phyloP scores from a whole-genome alignment of 768 basidiomycete genomes.

The Kwoniella bestiolae region DNA sequence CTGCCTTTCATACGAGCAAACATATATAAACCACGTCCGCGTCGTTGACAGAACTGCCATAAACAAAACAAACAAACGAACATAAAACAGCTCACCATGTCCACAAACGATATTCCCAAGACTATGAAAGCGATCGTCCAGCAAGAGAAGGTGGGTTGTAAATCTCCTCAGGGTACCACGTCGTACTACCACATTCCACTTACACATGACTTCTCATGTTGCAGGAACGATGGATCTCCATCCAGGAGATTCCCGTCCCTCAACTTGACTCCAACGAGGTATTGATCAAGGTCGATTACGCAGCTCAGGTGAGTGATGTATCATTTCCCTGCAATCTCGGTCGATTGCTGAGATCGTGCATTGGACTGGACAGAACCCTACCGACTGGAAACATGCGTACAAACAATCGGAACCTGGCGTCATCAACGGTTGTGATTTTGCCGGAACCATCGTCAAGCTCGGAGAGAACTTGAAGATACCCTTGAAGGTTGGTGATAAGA shows the following conservation, averaged over 20 bases:
- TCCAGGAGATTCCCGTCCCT: slow-evolving; percentile 44
- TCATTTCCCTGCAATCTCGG: background rate
- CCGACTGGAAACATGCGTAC: slow-evolving; percentile 49
- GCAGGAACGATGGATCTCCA: slow-evolving; percentile 28
- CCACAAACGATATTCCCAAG: slow-evolving; percentile 23
- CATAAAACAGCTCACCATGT: slow-evolving; percentile 14
- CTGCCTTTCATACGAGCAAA: no score
- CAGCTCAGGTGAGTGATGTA: slow-evolving; percentile 38
- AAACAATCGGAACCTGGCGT: slow-evolving; percentile 25
- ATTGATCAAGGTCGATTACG: slow-evolving; percentile 44
- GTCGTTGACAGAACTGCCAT: no score
- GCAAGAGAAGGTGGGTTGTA: slow-evolving; percentile 29
- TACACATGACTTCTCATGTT: background rate
- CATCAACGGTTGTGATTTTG: slow-evolving; percentile 48
- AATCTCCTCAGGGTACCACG: no score
- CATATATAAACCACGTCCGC: no score
- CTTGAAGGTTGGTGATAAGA: slow-evolving; percentile 40
- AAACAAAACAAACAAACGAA: background rate
- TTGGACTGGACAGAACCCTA: slow-evolving; percentile 30
- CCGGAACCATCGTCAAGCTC: slow-evolving; percentile 43
- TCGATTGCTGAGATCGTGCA: background rate
- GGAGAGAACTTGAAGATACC: slow-evolving; percentile 21
- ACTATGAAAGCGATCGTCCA: slow-evolving; percentile 46
- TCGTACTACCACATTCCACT: background rate
- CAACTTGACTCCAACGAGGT: slow-evolving; percentile 42